phyloP scores from a whole-genome alignment of 129 eudicot genomes.

The Chrysanthemum makinoi region DNA sequence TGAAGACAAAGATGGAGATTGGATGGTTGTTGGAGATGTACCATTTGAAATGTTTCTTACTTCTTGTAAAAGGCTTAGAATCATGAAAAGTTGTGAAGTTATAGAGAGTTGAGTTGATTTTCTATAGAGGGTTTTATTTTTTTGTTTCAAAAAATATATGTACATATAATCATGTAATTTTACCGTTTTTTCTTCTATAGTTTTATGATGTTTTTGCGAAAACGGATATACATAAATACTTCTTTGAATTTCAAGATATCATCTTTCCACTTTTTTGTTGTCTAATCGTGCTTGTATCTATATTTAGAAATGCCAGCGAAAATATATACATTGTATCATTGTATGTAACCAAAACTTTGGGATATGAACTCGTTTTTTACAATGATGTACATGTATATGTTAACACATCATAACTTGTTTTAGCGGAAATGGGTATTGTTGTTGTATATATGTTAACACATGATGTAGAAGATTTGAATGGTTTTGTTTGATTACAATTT shows the following conservation, averaged over 20 bases:
- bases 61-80: slow-evolving; percentile 75
- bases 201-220: slow-evolving; percentile 7
- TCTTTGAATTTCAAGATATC: slow-evolving; percentile 4
- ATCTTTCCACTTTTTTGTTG: background rate
- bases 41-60: slow-evolving; percentile 81
- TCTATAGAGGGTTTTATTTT: slow-evolving; percentile 42
- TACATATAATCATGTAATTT: slow-evolving; percentile 19
- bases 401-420: too few relatives aligned
- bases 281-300: background rate
- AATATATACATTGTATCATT: too few relatives aligned
- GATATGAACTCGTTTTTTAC: too few relatives aligned
- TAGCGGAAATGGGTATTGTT: too few relatives aligned
- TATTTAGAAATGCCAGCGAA: background rate
- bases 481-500: too few relatives aligned
- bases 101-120: slow-evolving; percentile 26
- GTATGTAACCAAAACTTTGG: too few relatives aligned
- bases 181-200: background rate
- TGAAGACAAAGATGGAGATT: slow-evolving; percentile 91
- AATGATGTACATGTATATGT: too few relatives aligned
- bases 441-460: too few relatives aligned
- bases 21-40: slow-evolving; percentile 94
- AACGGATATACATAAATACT: slow-evolving; percentile 5
- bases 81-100: slow-evolving; percentile 76
- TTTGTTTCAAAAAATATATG: slow-evolving; percentile 20
- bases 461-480: too few relatives aligned